Percentiles rank a stretch among this genome's conserved stretches.
These are phyloP conservation scores for Zygnema circumcarinatum DNA, from an alignment of 139 green algal species.

Conservation along the genomic window DNA sequence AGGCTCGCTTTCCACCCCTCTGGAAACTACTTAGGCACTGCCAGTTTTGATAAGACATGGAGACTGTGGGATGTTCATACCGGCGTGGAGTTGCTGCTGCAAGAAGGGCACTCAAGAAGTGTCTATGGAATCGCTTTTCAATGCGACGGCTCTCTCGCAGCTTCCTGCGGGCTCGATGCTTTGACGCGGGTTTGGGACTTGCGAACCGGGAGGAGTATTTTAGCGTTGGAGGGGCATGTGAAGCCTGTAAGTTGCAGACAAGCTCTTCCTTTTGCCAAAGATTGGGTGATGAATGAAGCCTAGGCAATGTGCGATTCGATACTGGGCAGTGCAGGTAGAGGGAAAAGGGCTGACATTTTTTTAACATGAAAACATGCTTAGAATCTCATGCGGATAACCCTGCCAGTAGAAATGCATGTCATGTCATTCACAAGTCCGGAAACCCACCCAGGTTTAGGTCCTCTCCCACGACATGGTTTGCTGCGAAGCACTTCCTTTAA, in stretches of 20 bases:
- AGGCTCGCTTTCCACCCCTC: conserved; percentile 87
- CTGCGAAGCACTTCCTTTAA: too few relatives aligned
- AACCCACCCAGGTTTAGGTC: too few relatives aligned
- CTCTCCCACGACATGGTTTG: too few relatives aligned
- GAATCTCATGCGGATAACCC: too few relatives aligned
- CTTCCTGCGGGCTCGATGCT: conserved; percentile 61
- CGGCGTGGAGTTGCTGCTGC: conserved; percentile 84
- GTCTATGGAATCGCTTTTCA: conserved; percentile 96
- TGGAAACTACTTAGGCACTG: conserved; percentile 77
- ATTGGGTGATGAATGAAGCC: too few relatives aligned
- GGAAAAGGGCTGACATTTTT: too few relatives aligned
- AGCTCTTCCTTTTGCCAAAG: background rate
- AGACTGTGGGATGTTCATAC: conserved; percentile 92
- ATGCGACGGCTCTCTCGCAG: conserved; percentile 50
- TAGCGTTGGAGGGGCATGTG: conserved; percentile 86
- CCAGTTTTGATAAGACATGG: conserved; percentile 93
- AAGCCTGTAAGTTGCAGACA: conserved; percentile 67
- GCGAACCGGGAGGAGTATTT: conserved; percentile 83
- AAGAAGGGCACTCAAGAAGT: conserved; percentile 92
- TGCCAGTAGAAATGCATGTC: too few relatives aligned
- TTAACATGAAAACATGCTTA: too few relatives aligned
- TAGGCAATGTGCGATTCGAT: too few relatives aligned
- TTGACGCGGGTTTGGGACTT: conserved; percentile 87
- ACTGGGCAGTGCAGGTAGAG: too few relatives aligned
- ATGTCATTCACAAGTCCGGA: too few relatives aligned